phyloP scores from a whole-genome alignment of 1,139 yeast genomes.

The Protomyces macrosporus region DNA sequence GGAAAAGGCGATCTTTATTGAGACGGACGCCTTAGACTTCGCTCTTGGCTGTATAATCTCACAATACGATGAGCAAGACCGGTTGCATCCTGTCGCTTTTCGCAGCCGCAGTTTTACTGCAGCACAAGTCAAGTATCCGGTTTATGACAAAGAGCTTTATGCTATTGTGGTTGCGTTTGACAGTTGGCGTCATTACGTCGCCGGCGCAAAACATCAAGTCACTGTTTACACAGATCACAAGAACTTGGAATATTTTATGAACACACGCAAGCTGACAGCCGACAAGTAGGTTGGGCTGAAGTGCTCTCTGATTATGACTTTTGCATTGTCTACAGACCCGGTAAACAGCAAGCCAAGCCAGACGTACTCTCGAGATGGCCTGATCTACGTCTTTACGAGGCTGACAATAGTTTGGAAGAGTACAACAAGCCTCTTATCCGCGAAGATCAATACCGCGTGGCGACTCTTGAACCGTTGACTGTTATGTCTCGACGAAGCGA shows the following conservation, averaged over 20 bases:
- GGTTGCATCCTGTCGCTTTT: constrained; percentile 2
- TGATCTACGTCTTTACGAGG: no score
- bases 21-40: constrained; percentile 17
- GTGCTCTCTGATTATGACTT: neutral
- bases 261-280: neutral
- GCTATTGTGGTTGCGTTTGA: neutral
- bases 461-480: no score
- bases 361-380: neutral
- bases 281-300: constrained; percentile 7
- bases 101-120: neutral
- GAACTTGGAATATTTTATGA: neutral
- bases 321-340: neutral
- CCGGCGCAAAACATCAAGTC: neutral
- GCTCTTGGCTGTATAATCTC: constrained; percentile 11
- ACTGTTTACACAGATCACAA: constrained; percentile 2
- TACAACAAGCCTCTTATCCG: no score
- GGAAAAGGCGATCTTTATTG: neutral
- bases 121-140: constrained; percentile 15
- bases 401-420: no score
- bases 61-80: neutral
- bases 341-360: neutral
- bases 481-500: no score
- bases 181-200: neutral
- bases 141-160: constrained; percentile 2
- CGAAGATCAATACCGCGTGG: no score